These are phyloP conservation scores for Pythium folliculosum DNA, from an alignment of 352 stramenopile genomes.

Conservation along the genomic window DNA sequence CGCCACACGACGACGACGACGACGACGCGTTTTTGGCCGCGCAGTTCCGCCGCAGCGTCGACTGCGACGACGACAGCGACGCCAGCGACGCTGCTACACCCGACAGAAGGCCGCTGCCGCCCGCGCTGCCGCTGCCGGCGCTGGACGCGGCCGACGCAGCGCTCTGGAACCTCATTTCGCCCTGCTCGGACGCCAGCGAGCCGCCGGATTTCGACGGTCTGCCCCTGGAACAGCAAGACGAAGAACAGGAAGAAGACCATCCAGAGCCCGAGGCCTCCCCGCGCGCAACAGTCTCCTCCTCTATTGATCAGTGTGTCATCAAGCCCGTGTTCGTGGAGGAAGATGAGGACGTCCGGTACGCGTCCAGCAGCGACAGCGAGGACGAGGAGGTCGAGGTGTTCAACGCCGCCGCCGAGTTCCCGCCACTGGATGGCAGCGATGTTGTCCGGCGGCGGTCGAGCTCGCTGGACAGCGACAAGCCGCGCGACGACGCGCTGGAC, in stretches of 20 bases:
- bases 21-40: background rate
- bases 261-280: conserved; percentile 5
- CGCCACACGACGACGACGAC: background rate
- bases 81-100: background rate
- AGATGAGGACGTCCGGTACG: conserved; percentile 10
- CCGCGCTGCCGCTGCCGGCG: background rate
- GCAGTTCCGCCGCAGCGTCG: conserved; percentile 3
- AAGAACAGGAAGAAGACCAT: background rate
- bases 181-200: conserved; percentile 39
- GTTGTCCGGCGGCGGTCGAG: conserved; percentile 7
- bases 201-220: conserved; percentile 9
- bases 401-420: conserved; percentile 7
- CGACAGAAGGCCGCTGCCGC: background rate
- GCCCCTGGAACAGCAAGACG: background rate
- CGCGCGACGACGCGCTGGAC: conserved; percentile 8
- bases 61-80: conserved; percentile 1
- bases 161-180: conserved; percentile 57
- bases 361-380: conserved; percentile 13
- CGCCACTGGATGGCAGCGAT: too few species aligned
- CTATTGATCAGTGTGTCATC: too few species aligned
- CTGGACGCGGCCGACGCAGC: background rate
- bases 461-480: conserved; percentile 2
- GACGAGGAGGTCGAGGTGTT: conserved; percentile 25
- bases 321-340: background rate
- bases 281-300: background rate